Conservation (phyloP, 2,329 filamentous ascomycete genomes). For the Chrysoporthe cubensis region DNA sequence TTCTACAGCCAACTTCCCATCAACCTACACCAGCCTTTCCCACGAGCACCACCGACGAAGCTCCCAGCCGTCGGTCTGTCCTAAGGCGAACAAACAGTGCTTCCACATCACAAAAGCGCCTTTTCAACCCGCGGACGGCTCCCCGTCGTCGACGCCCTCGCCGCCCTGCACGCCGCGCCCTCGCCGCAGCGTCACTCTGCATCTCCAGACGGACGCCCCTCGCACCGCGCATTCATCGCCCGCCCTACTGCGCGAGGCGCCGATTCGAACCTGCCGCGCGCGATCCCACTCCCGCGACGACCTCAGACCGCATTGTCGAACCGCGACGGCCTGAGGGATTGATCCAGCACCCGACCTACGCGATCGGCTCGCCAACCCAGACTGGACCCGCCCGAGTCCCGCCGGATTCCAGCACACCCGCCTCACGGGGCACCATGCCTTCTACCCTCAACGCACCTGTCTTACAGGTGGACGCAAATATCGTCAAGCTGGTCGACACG, state of each 20-base stretch:
- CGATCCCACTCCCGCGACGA: slow-evolving; percentile 17
- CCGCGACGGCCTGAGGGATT: background rate
- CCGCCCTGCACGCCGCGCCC: slow-evolving; percentile 2
- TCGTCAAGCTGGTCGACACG: slow-evolving; percentile 94
- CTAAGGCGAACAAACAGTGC: slow-evolving; percentile 5
- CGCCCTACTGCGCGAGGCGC: background rate
- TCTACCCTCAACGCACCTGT: slow-evolving; percentile 82
- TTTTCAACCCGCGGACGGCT: background rate
- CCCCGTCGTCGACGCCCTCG: background rate
- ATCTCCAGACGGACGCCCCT: slow-evolving; percentile 4
- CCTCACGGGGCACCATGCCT: slow-evolving; percentile 66
- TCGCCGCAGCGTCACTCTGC: slow-evolving; percentile 3
- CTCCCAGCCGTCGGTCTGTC: slow-evolving; percentile 8
- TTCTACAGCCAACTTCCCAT: slow-evolving; percentile 24
- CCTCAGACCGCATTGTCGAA: background rate
- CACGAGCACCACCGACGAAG: slow-evolving; percentile 9
- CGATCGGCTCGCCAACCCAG: slow-evolving; percentile 33
- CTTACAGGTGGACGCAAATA: slow-evolving; percentile 86
- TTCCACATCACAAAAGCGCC: slow-evolving; percentile 7
- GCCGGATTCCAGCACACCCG: slow-evolving; percentile 36
- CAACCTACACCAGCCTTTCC: slow-evolving; percentile 17
- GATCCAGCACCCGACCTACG: slow-evolving; percentile 25
- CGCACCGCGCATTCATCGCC: background rate
- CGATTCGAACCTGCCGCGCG: background rate
- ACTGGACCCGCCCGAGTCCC: slow-evolving; percentile 25